A percentile compares a stretch with the other conserved stretches of the same genome.
phyloP scores from a whole-genome alignment of 345 rosid genomes.

The Camelina laxa region DNA sequence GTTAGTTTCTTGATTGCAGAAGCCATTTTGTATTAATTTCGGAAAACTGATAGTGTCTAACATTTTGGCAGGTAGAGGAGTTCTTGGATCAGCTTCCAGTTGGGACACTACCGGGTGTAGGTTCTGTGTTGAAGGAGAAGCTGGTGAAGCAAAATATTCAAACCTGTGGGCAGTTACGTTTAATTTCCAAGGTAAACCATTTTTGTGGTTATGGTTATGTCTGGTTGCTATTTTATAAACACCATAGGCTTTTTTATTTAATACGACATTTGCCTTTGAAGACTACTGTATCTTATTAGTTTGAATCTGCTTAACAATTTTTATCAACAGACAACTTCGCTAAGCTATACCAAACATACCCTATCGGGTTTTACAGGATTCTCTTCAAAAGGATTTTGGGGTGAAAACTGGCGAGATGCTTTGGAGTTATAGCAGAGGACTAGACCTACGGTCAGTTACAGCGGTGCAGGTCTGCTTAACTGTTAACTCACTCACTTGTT shows the following conservation, averaged over 20 bases:
- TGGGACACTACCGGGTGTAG: slow-evolving; percentile 88
- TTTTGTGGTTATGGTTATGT: slow-evolving; percentile 17
- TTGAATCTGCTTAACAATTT: not conserved
- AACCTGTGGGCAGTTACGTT: slow-evolving; percentile 79
- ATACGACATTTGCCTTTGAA: not conserved
- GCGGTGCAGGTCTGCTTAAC: slow-evolving; percentile 65
- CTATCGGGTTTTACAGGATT: slow-evolving; percentile 56
- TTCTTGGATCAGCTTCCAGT: slow-evolving; percentile 72
- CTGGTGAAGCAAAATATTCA: slow-evolving; percentile 64
- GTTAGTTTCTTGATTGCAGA: slow-evolving; percentile 26
- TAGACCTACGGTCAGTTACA: slow-evolving; percentile 78
- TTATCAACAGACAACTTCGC: not conserved
- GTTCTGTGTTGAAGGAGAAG: slow-evolving; percentile 78
- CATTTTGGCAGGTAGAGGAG: slow-evolving; percentile 66
- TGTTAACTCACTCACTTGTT: slow-evolving; percentile 22
- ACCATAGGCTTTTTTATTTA: not conserved
- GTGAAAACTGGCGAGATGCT: slow-evolving; percentile 94
- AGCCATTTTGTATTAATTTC: slow-evolving; percentile 1
- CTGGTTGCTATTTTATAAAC: slow-evolving; percentile 18
- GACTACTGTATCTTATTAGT: not conserved
- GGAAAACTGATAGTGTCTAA: slow-evolving; percentile 17
- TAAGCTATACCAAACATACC: slow-evolving; percentile 8
- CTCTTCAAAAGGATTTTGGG: slow-evolving; percentile 88
- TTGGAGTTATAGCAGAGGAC: slow-evolving; percentile 91
- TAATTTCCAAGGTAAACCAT: slow-evolving; percentile 68